Evolutionary conservation across 176 grass and related monocot species (phyloP), one percentile per base, ranked within the genome.

Genomic region (Thalia dealbata): DNA sequence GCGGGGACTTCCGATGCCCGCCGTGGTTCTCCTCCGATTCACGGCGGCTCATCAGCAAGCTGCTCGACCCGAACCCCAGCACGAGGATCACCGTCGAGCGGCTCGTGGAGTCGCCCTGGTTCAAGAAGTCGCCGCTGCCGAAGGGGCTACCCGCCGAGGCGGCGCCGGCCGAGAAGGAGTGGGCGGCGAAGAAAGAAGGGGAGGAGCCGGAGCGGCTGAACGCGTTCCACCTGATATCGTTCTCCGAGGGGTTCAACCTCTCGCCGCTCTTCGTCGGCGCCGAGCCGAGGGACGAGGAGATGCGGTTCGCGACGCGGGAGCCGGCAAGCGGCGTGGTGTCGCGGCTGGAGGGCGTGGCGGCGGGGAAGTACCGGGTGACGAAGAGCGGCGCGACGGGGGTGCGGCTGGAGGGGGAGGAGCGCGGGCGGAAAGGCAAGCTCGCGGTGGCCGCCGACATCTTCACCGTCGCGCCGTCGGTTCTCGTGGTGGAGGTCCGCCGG

Each of bases 1-100:
- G 73, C 14, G 58, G 73, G 12, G 73, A 75, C 58, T 75, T 75
- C 38, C 55, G 42, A 22, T 75, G 73, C 73, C 73, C 73, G 7
- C 73, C 73, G 58, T 75, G 73, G 73, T 75, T 75, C 41, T 75
- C 73, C 38, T 63, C 73, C 22, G 73, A 75, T n/a, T 56, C 56
- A 6, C 73, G 73, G 1, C 10, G 73, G 10, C 38, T 75, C 56
- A 19, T 75, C 73, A 63, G 38, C 55, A 75, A 62, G 73, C 58
- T 75, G 14, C 73, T 75, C 55, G 73, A 75, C 58, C 73, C 73
- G 7, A 64, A 63, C 42, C 73, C 73, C n/a, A 75, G 26, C 14
- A 62, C 73, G 7, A 75, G 73, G 46, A 45, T 75, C 58, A 75
- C 73, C 7, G 58, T 63, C 41, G 73, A 23, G 7, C 43, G 18